phyloP scores from a whole-genome alignment of 23 red algal genomes.

The Gracilariopsis chorda region DNA sequence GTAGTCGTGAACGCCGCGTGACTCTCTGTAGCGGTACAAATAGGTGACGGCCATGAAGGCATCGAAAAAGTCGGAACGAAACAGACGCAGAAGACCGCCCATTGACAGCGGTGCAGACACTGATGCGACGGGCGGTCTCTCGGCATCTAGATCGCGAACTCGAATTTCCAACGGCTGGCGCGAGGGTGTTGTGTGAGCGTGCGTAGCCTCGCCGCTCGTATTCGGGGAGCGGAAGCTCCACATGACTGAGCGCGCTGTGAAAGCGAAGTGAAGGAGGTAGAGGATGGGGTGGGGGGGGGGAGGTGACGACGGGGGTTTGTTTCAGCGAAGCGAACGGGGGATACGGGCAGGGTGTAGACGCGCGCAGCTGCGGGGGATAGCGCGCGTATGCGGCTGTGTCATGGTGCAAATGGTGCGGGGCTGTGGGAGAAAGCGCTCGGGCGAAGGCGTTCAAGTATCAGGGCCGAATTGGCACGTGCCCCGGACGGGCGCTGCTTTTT shows the following conservation, averaged over 20 bases:
- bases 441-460: too few relatives aligned
- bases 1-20: slow-evolving; percentile 92
- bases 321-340: not conserved
- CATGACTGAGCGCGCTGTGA: slow-evolving; percentile 1
- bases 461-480: too few relatives aligned
- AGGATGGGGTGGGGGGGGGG: not conserved
- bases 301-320: not conserved
- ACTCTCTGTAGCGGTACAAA: slow-evolving; percentile 91
- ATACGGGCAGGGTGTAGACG: not conserved
- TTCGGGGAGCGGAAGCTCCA: slow-evolving; percentile 46
- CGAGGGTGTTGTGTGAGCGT: not conserved
- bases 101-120: slow-evolving; percentile 54
- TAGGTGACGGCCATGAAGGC: slow-evolving; percentile 99
- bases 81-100: slow-evolving; percentile 93
- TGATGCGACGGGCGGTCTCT: not conserved
- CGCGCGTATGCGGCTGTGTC: not conserved
- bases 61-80: slow-evolving; percentile 99
- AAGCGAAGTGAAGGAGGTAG: not conserved
- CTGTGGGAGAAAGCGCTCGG: too few relatives aligned
- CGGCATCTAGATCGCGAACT: slow-evolving; percentile 60
- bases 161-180: slow-evolving; percentile 41
- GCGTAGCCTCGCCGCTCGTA: slow-evolving; percentile 11
- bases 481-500: too few relatives aligned
- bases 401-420: too few relatives aligned
- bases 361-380: not conserved